These are phyloP conservation scores for Yamadazyma jaroonii DNA, from an alignment of 1,139 yeast species.

Conservation along the genomic window DNA sequence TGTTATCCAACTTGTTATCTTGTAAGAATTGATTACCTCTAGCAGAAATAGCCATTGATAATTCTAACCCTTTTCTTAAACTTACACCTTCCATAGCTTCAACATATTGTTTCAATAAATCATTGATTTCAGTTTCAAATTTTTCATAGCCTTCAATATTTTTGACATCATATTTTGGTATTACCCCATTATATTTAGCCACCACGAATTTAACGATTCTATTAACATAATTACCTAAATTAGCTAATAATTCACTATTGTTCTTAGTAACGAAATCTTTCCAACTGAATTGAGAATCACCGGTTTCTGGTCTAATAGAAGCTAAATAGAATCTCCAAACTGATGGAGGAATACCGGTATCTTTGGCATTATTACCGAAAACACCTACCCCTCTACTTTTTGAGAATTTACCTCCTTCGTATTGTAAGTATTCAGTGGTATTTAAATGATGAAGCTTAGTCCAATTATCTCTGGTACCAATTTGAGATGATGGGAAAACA, in stretches of 20 bases:
- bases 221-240: constrained; percentile 94
- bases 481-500: constrained; percentile 88
- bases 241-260: constrained; percentile 89
- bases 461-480: constrained; percentile 89
- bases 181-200: constrained; percentile 89
- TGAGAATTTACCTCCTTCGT: constrained; percentile 97
- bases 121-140: constrained; percentile 59
- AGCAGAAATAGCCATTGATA: constrained; percentile 87
- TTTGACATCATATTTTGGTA: constrained; percentile 58
- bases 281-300: constrained; percentile 98
- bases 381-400: constrained; percentile 97
- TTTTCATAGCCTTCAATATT: constrained; percentile 48
- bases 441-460: constrained; percentile 86
- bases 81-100: constrained; percentile 75
- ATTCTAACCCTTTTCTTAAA: constrained; percentile 84
- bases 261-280: constrained; percentile 90
- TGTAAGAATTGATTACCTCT: constrained; percentile 95
- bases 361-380: constrained; percentile 96
- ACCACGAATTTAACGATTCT: constrained; percentile 85
- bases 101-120: constrained; percentile 58
- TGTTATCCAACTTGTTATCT: constrained; percentile 91
- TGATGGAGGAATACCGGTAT: constrained; percentile 83
- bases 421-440: constrained; percentile 95
- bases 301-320: constrained; percentile 88
- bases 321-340: constrained; percentile 98